Conservation (phyloP, 75 land plant genomes). For the Adiantum capillusveneris region DNA sequence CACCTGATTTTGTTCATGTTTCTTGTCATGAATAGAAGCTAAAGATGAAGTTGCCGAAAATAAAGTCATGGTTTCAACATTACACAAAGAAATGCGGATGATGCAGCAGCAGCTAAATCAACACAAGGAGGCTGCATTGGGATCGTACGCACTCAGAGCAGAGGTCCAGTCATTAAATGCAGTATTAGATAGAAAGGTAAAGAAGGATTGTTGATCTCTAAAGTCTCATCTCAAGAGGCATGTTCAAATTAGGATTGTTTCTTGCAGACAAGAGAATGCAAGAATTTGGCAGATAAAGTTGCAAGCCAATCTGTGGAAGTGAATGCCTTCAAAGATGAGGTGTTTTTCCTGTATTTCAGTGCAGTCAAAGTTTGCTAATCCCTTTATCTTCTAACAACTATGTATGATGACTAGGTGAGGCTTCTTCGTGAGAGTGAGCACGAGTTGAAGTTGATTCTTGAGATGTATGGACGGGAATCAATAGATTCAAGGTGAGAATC, state of each 20-base stretch:
- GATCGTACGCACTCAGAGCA: constrained; percentile 54
- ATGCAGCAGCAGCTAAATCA: constrained; percentile 80
- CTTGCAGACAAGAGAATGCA: constrained; percentile 49
- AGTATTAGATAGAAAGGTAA: constrained; percentile 52
- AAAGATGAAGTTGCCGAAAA: constrained; percentile 80
- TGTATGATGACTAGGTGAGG: constrained; percentile 42
- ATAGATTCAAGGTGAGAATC: constrained; percentile 53
- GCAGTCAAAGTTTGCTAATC: neutral
- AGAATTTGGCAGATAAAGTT: constrained; percentile 43
- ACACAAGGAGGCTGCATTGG: constrained; percentile 62
- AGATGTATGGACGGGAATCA: constrained; percentile 72
- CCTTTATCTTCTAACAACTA: neutral
- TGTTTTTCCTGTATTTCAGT: constrained; percentile 12
- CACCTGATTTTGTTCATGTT: neutral
- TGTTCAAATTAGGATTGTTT: neutral
- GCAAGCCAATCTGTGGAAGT: constrained; percentile 47
- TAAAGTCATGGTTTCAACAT: constrained; percentile 69
- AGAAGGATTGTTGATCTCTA: neutral
- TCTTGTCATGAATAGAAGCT: constrained; percentile 34
- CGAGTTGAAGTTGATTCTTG: constrained; percentile 70
- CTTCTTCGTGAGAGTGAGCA: constrained; percentile 61
- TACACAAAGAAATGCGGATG: constrained; percentile 87
- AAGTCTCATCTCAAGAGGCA: neutral
- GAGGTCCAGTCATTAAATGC: constrained; percentile 41
- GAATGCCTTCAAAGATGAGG: constrained; percentile 49